These are phyloP conservation scores for Aspergillus intermedius DNA, from an alignment of 2,329 filamentous ascomycete genomes.

Conservation along the genomic window DNA sequence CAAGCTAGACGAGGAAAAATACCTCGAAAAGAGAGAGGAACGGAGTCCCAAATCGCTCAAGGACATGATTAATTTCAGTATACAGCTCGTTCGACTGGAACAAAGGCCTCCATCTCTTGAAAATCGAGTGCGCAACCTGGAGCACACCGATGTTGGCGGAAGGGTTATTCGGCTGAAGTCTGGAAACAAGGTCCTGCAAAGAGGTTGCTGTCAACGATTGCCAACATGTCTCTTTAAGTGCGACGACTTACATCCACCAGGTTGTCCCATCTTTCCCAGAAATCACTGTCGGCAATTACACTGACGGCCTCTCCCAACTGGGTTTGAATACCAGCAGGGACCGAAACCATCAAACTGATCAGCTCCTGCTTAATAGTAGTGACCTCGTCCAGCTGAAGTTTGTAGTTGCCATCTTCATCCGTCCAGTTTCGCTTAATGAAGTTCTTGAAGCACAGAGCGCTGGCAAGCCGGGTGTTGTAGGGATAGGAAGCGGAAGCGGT, in stretches of 20 bases:
- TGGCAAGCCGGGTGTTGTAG: conserved; percentile 73
- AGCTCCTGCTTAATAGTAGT: conserved; percentile 87
- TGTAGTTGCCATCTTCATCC: conserved; percentile 92
- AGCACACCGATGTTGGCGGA: conserved; percentile 88
- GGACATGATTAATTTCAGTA: conserved; percentile 92
- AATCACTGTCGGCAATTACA: conserved; percentile 95
- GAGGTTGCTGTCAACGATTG: background rate
- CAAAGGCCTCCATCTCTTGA: conserved; percentile 88
- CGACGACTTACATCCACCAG: conserved; percentile 63
- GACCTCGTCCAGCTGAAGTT: conserved; percentile 76
- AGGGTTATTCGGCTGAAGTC: conserved; percentile 73
- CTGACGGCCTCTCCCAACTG: conserved; percentile 96
- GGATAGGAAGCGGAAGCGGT: conserved; percentile 69
- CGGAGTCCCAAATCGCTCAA: conserved; percentile 73
- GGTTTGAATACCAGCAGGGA: conserved; percentile 78
- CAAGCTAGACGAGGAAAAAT: conserved; percentile 21
- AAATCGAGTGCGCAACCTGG: conserved; percentile 96
- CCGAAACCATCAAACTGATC: conserved; percentile 92
- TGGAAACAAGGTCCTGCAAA: conserved; percentile 71
- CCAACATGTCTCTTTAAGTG: too few relatives aligned
- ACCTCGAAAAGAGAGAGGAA: conserved; percentile 76
- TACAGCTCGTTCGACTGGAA: conserved; percentile 91
- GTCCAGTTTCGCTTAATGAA: conserved; percentile 93
- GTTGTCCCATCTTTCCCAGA: conserved; percentile 95
- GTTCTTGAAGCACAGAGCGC: conserved; percentile 96